These are phyloP conservation scores for Phytophthora citrophthora DNA, from an alignment of 352 stramenopile genomes.

Conservation along the genomic window DNA sequence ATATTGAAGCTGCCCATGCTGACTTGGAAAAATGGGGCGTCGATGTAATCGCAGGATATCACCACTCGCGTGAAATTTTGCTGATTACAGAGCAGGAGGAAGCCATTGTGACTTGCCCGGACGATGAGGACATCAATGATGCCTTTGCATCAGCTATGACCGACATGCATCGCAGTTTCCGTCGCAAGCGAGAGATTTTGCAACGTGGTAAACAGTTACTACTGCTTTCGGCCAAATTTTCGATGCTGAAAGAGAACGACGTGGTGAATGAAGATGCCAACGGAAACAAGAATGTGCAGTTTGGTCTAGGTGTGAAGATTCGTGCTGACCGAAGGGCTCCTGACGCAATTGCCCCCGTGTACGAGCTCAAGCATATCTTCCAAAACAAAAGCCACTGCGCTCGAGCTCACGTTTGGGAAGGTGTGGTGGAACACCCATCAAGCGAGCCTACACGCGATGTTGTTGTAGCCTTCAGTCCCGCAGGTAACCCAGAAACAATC, in stretches of 20 bases:
- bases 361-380: constrained; percentile 88
- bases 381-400: constrained; percentile 86
- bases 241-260: constrained; percentile 88
- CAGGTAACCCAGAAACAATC: constrained; percentile 83
- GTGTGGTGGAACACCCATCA: constrained; percentile 47
- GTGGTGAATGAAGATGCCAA: constrained; percentile 86
- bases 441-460: constrained; percentile 58
- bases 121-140: constrained; percentile 84
- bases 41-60: constrained; percentile 75
- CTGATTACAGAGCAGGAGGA: constrained; percentile 86
- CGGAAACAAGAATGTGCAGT: constrained; percentile 89
- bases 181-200: constrained; percentile 75
- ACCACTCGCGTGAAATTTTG: constrained; percentile 73
- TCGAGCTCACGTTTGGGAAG: constrained; percentile 81
- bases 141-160: constrained; percentile 77
- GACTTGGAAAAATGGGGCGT: constrained; percentile 86
- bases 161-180: constrained; percentile 80
- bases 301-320: constrained; percentile 80
- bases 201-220: constrained; percentile 80
- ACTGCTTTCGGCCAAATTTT: constrained; percentile 87
- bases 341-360: constrained; percentile 59
- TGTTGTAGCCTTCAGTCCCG: constrained; percentile 82
- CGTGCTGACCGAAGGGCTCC: constrained; percentile 60
- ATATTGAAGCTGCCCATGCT: constrained; percentile 68
- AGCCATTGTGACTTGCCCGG: constrained; percentile 73